A percentile compares a stretch with the other conserved stretches of the same genome.
Evolutionary conservation across 169 alveolate species (phyloP).

Genomic region (Cryptosporidium andersoni): DNA sequence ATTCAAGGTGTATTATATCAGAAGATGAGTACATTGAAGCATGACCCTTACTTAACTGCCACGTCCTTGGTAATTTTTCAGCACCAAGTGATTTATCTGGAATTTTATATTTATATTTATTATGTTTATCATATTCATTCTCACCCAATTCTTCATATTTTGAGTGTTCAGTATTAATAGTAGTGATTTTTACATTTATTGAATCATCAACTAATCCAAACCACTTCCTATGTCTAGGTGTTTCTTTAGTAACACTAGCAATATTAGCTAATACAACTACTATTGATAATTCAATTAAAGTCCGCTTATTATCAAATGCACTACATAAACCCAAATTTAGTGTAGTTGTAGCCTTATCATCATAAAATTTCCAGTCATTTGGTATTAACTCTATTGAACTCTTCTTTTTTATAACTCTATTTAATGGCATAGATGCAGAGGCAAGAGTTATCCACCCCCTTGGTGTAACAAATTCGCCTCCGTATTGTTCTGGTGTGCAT

Average conservation of each 20-base stretch:
- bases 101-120: slow-evolving; percentile 5
- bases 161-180: not conserved
- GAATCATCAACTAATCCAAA: slow-evolving; percentile 33
- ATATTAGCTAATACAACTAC: slow-evolving; percentile 47
- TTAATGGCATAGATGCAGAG: slow-evolving; percentile 27
- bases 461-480: slow-evolving; percentile 49
- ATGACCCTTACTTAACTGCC: slow-evolving; percentile 64
- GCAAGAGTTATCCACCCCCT: slow-evolving; percentile 67
- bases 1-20: slow-evolving; percentile 15
- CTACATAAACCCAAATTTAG: slow-evolving; percentile 28
- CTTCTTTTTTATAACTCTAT: slow-evolving; percentile 38
- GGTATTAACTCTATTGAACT: slow-evolving; percentile 42
- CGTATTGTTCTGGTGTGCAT: slow-evolving; percentile 59
- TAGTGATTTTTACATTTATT: slow-evolving; percentile 59
- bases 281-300: slow-evolving; percentile 13
- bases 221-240: slow-evolving; percentile 24
- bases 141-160: slow-evolving; percentile 30
- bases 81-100: slow-evolving; percentile 35
- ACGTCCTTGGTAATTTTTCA: slow-evolving; percentile 35
- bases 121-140: not conserved
- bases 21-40: slow-evolving; percentile 53
- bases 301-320: not conserved
- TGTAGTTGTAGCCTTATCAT: not conserved
- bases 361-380: slow-evolving; percentile 46
- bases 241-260: not conserved